Evolutionary conservation across 176 grass and related monocot species (phyloP), one percentile per base, ranked within the genome.

Genomic region (Carex myosuroides): DNA sequence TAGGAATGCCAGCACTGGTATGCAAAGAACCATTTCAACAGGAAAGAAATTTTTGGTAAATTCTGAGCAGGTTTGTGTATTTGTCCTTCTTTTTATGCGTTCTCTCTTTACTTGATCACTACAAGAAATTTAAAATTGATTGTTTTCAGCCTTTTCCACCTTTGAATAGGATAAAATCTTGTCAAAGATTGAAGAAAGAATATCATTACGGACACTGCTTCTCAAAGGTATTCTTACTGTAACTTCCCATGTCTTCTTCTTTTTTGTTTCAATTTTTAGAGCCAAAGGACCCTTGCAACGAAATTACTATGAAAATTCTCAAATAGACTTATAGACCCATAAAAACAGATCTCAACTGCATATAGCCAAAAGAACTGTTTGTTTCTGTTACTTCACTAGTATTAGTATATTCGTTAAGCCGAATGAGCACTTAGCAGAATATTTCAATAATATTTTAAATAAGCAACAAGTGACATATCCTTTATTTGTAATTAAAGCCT

Each of bases 171-270:
- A 97, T 70, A 42, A 54, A 46, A 30, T 88, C 80, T 72, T 93
- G 75, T 91, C 87, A 33, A 90, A 85, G 64, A 91, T 98, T 44
- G 90, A 98, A 79, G 89, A 94, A 80, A 93, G 84, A 94, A 93
- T 98, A 85, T 93, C 95, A 83, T 37, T 87, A 56, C 91, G 92
- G 95, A 94, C 86, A 67, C 90, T 98, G 90, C 89, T 98, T 93
- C 92, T 92, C 80, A 91, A 87, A 94, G 95, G 95, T 93, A 88
- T 35, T 35, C 30, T 81, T 48, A 73, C 12, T 60, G 52, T 8
- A 10, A 60, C 11, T 35, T 29, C 6, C 12, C 12, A 76, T 13
- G 1, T 29, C 13, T 76, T 52, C 5, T 41, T 41, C 1, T 52
- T 53, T 14, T 52, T 50, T 7, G 0, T 29, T 76, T 24, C 5